Conservation (phyloP, 371 early-diverging fungal genomes). For the Fennellomyces sp. region DNA sequence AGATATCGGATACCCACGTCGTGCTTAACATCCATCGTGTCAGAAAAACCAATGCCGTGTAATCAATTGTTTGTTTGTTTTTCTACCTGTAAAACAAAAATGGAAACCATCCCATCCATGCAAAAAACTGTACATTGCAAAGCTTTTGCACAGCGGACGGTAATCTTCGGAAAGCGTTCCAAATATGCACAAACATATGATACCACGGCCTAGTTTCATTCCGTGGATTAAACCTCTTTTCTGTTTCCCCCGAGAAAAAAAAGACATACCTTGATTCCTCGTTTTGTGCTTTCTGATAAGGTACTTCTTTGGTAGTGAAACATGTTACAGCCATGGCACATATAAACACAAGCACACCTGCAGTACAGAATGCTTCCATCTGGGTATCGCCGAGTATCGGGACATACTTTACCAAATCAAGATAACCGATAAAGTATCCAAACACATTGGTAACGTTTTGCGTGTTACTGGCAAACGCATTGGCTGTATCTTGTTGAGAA, state of each 20-base stretch:
- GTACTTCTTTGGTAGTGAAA: constrained; percentile 50
- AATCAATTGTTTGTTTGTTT: too few species aligned
- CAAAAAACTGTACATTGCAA: constrained; percentile 78
- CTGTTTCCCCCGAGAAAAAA: neutral
- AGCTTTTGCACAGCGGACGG: constrained; percentile 64
- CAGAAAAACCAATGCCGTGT: neutral
- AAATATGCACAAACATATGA: constrained; percentile 51
- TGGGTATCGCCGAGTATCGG: constrained; percentile 64
- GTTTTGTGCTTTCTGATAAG: constrained; percentile 21
- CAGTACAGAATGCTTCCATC: constrained; percentile 63
- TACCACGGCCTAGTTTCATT: constrained; percentile 43
- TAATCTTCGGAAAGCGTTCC: constrained; percentile 54
- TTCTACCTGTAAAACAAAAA: constrained; percentile 63
- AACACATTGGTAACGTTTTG: constrained; percentile 69
- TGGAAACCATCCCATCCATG: constrained; percentile 88
- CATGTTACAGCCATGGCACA: constrained; percentile 54
- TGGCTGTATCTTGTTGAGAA: constrained; percentile 69
- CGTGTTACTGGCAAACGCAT: constrained; percentile 76
- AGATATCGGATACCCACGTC: constrained; percentile 59
- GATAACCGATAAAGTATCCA: constrained; percentile 67
- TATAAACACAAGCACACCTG: constrained; percentile 61
- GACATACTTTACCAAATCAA: constrained; percentile 64
- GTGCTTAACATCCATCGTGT: constrained; percentile 31
- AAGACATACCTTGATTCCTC: neutral
- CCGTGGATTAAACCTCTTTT: neutral